Evolutionary conservation across 139 green algal species (phyloP).

Genomic region (Coelastrella sp.): DNA sequence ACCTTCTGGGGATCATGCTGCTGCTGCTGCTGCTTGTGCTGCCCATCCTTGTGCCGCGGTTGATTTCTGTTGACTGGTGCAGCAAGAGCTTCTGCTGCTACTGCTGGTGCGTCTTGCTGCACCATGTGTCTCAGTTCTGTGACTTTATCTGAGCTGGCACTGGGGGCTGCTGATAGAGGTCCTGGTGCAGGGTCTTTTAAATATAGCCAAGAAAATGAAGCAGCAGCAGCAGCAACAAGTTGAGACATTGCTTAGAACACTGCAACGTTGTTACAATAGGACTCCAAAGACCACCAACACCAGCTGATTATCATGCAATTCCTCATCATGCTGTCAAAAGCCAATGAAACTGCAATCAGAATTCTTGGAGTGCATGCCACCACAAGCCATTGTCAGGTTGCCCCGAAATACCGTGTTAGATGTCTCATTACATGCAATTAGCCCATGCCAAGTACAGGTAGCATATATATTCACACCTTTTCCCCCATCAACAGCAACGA

Average conservation of each 20-base stretch:
- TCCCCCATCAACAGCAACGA: not conserved
- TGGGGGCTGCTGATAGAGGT: not conserved
- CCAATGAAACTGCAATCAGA: not conserved
- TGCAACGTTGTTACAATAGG: not conserved
- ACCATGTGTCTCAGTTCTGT: conserved; percentile 9
- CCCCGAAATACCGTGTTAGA: too few species aligned
- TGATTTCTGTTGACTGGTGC: not conserved
- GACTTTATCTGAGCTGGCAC: conserved; percentile 1
- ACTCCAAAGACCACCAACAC: not conserved
- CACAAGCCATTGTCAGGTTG: too few species aligned
- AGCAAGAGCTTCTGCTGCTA: not conserved
- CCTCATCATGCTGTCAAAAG: not conserved
- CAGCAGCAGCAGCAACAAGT: not conserved
- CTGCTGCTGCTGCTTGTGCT: conserved; percentile 22
- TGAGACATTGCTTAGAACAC: not conserved
- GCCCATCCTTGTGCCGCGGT: not conserved
- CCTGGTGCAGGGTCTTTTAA: not conserved
- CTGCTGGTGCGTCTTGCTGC: not conserved
- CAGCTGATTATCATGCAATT: not conserved
- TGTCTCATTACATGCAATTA: too few species aligned
- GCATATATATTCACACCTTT: not conserved
- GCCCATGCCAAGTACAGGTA: too few species aligned
- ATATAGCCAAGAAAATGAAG: not conserved
- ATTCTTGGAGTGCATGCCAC: not conserved
- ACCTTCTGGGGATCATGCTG: not conserved